phyloP scores from a whole-genome alignment of 169 alveolate genomes.

The Cyclospora cayetanensis region DNA sequence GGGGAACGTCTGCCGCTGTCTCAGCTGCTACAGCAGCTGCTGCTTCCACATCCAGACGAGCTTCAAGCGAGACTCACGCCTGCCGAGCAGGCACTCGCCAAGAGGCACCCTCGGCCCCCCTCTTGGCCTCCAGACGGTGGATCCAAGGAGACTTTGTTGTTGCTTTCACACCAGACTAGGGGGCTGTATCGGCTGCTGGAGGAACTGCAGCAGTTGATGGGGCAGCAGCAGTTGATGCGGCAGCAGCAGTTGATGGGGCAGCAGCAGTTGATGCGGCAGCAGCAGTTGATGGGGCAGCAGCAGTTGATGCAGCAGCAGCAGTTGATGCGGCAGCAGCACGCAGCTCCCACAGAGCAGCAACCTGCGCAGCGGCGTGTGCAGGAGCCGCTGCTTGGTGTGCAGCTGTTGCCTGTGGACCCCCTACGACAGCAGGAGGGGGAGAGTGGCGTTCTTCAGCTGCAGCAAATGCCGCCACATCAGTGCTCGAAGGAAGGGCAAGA shows the following conservation, averaged over 20 bases:
- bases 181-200: not conserved
- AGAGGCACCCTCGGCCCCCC: not conserved
- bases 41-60: not conserved
- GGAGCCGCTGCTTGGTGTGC: no score
- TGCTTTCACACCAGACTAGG: not conserved
- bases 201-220: not conserved
- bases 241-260: conserved; percentile 40
- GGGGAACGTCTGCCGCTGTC: not conserved
- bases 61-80: no score
- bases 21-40: conserved; percentile 26
- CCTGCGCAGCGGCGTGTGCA: not conserved
- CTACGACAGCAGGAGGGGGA: no score
- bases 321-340: not conserved
- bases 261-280: not conserved
- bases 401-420: no score
- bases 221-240: not conserved
- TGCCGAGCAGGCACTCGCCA: no score
- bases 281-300: not conserved
- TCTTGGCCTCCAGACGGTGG: not conserved
- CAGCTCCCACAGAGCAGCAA: not conserved
- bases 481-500: no score
- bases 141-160: not conserved
- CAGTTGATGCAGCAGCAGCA: not conserved
- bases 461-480: no score
- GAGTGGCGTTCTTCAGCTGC: no score